These are phyloP conservation scores for Kernera saxatilis DNA, from an alignment of 345 rosid genomes.

Conservation along the genomic window DNA sequence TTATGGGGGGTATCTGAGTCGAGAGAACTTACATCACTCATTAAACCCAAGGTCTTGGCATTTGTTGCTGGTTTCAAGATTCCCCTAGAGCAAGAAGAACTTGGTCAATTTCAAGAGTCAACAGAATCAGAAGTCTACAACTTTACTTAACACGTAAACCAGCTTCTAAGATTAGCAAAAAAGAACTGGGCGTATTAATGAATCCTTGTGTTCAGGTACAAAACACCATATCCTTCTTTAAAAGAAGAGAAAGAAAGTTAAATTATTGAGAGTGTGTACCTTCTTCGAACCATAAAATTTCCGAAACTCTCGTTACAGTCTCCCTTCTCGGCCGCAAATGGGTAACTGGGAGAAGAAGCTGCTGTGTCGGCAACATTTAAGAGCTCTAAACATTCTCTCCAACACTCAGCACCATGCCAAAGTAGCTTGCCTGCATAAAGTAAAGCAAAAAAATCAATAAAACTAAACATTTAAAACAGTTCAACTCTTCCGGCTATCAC, in stretches of 20 bases:
- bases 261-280: constrained; percentile 34
- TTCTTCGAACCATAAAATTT: constrained; percentile 58
- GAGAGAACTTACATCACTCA: constrained; percentile 51
- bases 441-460: neutral
- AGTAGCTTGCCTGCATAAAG: constrained; percentile 60
- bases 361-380: constrained; percentile 61
- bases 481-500: neutral
- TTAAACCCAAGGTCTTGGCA: constrained; percentile 47
- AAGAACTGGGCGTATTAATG: neutral
- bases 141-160: neutral
- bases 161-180: neutral
- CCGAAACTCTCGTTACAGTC: constrained; percentile 23
- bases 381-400: constrained; percentile 72
- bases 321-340: constrained; percentile 22
- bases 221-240: neutral
- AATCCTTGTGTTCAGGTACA: too few species aligned
- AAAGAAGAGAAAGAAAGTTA: neutral
- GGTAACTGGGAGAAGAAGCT: constrained; percentile 24
- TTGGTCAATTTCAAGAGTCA: neutral
- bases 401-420: constrained; percentile 86
- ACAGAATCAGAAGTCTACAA: neutral
- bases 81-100: constrained; percentile 48
- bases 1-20: constrained; percentile 9
- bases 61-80: constrained; percentile 83
- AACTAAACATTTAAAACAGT: neutral